Base-by-base conservation (phyloP, 306 rosid species). In the Canavalia ensiformis region DNA sequence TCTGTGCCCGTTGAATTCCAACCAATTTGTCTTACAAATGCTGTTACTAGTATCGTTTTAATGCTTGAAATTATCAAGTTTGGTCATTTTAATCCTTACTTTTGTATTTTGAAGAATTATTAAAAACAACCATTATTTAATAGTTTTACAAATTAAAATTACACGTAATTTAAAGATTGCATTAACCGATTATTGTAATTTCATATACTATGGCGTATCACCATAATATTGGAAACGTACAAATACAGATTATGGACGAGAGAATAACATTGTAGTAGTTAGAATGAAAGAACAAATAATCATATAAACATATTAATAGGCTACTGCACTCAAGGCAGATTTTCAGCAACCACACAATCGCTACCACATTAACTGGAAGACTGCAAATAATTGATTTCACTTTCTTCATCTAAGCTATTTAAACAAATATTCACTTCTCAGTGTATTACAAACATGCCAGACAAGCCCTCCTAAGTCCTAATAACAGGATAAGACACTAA, bases 361-460 rank as follows among this genome's bases (percentile, higher is more conserved):
- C 60, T 49, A 49, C 46, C 28, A 71, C 62, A 71, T 2, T 7
- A 68, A 59, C 7, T 13, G 13, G 1, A 31, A 59, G 8, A 49
- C 11, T 13, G 25, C 13, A 33, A 47, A 13, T 33, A n/a, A 55
- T 9, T 13, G 34, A 31, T 46, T 33, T 34, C 37, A 76, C 64
- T 18, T 52, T 25, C 77, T 52, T 8, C 25, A 6, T 76, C 50
- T 0, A 76, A 76, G 63, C 11, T 49, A 49, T 47, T 49, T 46
- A 18, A 76, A 35, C 41, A 18, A 47, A 54, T 52, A 33, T 42
- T 65, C 64, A 73, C 13, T 60, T 68, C 62, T 42, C 37, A 76
- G 5, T 42, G 42, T 54, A 82, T 1, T 7, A 35, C 46, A 68
- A 75, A 37, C 41, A 54, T 33, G 39, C 37, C 18, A 10, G 31